phyloP scores from a whole-genome alignment of 139 green algal genomes.

The Diplosphaera chodatii region DNA sequence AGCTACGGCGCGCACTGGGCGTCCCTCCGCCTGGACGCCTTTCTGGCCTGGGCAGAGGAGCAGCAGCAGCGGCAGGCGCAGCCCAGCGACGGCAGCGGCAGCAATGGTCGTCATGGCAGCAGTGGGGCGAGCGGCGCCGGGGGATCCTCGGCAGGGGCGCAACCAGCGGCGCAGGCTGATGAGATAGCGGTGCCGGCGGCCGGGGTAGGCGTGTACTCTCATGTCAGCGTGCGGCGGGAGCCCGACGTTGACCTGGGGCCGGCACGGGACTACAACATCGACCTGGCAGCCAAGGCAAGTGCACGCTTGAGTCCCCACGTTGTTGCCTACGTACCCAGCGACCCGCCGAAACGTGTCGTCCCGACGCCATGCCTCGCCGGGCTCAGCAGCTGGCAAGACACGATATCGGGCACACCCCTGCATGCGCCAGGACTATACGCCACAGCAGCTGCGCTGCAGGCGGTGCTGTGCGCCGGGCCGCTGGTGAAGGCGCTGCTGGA shows the following conservation, averaged over 20 bases:
- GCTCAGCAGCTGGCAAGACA: no score
- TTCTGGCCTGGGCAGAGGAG: neutral
- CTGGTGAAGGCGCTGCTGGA: slow-evolving; percentile 68
- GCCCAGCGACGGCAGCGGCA: neutral
- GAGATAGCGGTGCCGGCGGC: neutral
- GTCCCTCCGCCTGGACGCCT: slow-evolving; percentile 30
- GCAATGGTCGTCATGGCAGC: no score
- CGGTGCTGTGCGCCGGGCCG: slow-evolving; percentile 62
- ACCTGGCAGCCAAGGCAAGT: slow-evolving; percentile 53
- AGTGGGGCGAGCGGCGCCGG: neutral
- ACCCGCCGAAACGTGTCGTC: no score
- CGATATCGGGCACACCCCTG: no score
- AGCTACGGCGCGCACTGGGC: slow-evolving; percentile 70
- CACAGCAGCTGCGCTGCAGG: no score
- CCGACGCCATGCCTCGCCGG: no score
- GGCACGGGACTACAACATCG: slow-evolving; percentile 36
- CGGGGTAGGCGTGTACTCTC: neutral
- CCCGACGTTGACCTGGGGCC: slow-evolving; percentile 4
- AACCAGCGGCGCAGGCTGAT: neutral
- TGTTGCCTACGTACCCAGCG: no score
- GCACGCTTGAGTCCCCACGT: no score
- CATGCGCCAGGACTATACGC: no score
- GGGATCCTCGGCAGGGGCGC: neutral
- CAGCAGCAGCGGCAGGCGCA: neutral
- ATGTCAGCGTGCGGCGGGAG: neutral